Evolutionary conservation across 345 rosid genomes (phyloP), one percentile per base, ranked within the genome.

Genomic region (Dimocarpus longan): DNA sequence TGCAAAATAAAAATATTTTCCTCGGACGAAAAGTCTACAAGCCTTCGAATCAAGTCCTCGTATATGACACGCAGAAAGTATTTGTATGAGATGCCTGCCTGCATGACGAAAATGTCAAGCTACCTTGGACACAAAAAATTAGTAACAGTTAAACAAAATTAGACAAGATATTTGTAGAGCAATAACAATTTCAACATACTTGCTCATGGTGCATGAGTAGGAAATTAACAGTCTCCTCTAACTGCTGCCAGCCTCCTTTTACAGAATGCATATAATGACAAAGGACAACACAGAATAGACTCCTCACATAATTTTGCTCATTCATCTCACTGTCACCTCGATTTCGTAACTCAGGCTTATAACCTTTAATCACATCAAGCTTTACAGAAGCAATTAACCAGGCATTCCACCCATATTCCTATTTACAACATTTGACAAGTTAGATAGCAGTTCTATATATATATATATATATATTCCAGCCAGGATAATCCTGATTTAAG

Each of bases 331-430:
- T 66, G 73, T 86, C 91, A 80, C 57, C 83, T 68, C 56, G 84
- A 79, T 80, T 77, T 24, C 50, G 84, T 76, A 84, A 82, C 73
- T 86, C 89, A 21, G 77, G 82, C 80, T 70, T 87, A 84, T 88
- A 90, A 84, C 81, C 73, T 82, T 88, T 92, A 82, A 95, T 71
- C 82, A 87, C 89, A 65, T 86, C 91, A 87, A 93, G 98, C 87
- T 87, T 87, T 82, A 83, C 69, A 81, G 90, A 88, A 77, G 97
- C 91, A 75, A 86, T 72, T 82, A 95, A 80, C 97, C 97, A 93
- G 76, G 95, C 93, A 90, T 84, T 88, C 99, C 99, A 95, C 80
- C 99, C 99, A 85, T 87, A 87, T 80, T 93, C 99, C 99, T 95
- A 73, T 70, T 69, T 46, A 37, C 78, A 78, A 75, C 46, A 46